Conservation (phyloP, 805 yeast species). For the Saturnispora kantuleensis region DNA sequence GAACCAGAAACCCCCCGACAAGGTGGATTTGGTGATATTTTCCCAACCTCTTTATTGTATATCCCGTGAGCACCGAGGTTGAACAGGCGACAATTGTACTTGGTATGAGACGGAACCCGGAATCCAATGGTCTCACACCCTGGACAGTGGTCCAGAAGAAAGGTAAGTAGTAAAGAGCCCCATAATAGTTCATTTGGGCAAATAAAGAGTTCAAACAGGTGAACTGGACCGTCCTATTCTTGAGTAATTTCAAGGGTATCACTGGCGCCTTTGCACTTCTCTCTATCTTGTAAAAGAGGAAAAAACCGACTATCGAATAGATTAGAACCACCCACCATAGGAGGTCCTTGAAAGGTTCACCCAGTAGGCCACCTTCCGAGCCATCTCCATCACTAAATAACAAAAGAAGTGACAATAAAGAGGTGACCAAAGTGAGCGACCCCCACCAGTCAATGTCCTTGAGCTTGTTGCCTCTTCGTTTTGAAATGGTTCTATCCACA, state of each 20-base stretch:
- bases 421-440: constrained; percentile 42
- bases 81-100: constrained; percentile 57
- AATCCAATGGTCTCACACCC: constrained; percentile 15
- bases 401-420: constrained; percentile 45
- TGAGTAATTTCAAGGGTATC: constrained; percentile 49
- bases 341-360: constrained; percentile 4
- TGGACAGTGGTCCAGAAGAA: constrained; percentile 34
- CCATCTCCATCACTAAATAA: constrained; percentile 57
- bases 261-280: constrained; percentile 36
- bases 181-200: constrained; percentile 53
- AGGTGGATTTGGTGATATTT: constrained; percentile 43
- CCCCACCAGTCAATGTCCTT: constrained; percentile 53
- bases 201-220: constrained; percentile 62
- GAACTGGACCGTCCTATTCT: constrained; percentile 47
- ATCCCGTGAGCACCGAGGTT: constrained; percentile 61
- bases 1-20: constrained; percentile 28
- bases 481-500: neutral
- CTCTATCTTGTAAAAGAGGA: constrained; percentile 7
- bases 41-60: constrained; percentile 58
- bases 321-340: constrained; percentile 28
- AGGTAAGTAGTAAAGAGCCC: constrained; percentile 60
- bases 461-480: neutral
- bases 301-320: constrained; percentile 3
- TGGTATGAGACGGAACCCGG: constrained; percentile 35
- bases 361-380: too few species aligned